Conservation (phyloP, 148 eudicot species). For the Gaultheria prostrata region DNA sequence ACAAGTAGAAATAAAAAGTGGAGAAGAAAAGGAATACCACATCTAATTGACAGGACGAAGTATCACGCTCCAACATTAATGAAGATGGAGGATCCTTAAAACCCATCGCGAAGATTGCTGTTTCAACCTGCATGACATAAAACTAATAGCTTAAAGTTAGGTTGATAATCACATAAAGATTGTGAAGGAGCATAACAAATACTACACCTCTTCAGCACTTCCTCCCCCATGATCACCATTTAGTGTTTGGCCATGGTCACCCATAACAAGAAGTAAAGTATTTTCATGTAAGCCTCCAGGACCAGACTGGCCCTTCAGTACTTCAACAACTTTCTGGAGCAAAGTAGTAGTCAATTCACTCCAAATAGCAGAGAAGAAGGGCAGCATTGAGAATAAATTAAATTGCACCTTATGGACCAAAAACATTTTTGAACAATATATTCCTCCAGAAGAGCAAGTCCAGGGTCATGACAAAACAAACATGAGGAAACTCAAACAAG, state of each 20-base stretch:
- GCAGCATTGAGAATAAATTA: not conserved
- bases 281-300: slow-evolving; percentile 88
- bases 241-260: slow-evolving; percentile 98
- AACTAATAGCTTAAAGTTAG: slow-evolving; percentile 6
- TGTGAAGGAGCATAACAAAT: slow-evolving; percentile 13
- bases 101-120: slow-evolving; percentile 85
- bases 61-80: slow-evolving; percentile 50
- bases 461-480: not conserved
- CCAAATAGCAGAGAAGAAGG: slow-evolving; percentile 11
- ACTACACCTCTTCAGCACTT: slow-evolving; percentile 79
- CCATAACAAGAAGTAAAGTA: slow-evolving; percentile 93
- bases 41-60: slow-evolving; percentile 60
- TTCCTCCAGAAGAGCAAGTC: not conserved
- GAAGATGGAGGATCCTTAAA: slow-evolving; percentile 48
- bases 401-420: not conserved
- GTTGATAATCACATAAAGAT: slow-evolving; percentile 11
- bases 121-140: slow-evolving; percentile 73
- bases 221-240: slow-evolving; percentile 99
- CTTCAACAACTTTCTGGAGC: slow-evolving; percentile 66
- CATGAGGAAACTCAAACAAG: slow-evolving; percentile 6
- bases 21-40: slow-evolving; percentile 47
- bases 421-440: not conserved
- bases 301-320: slow-evolving; percentile 65
- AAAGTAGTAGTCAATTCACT: slow-evolving; percentile 13
- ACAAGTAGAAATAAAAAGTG: slow-evolving; percentile 9